A percentile compares a stretch with the other conserved stretches of the same genome.
These are phyloP conservation scores for Skeletonema menzelii DNA, from an alignment of 108 stramenopile genomes.

Conservation along the genomic window DNA sequence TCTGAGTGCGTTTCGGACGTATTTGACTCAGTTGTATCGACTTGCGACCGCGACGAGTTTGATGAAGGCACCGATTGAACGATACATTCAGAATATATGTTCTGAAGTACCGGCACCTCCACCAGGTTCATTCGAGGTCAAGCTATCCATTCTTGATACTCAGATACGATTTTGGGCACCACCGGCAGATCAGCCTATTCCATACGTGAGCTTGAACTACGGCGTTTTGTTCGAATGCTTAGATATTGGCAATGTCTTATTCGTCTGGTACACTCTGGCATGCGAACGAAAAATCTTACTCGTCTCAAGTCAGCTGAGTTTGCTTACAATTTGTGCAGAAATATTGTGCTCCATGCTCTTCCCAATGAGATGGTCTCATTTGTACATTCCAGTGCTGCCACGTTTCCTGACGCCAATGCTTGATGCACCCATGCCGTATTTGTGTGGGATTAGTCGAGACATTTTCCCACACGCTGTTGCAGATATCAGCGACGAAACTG, in stretches of 20 bases:
- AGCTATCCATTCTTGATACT: slow-evolving; percentile 68
- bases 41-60: slow-evolving; percentile 84
- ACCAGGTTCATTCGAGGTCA: slow-evolving; percentile 89
- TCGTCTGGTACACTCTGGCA: slow-evolving; percentile 77
- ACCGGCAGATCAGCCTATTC: slow-evolving; percentile 93
- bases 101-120: slow-evolving; percentile 97
- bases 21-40: slow-evolving; percentile 91
- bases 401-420: slow-evolving; percentile 81
- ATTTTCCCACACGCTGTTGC: slow-evolving; percentile 70
- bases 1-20: slow-evolving; percentile 86
- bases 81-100: slow-evolving; percentile 94
- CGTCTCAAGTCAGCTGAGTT: slow-evolving; percentile 80
- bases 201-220: slow-evolving; percentile 93
- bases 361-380: slow-evolving; percentile 94
- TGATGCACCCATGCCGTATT: slow-evolving; percentile 90
- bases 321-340: slow-evolving; percentile 92
- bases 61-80: slow-evolving; percentile 92
- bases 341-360: slow-evolving; percentile 92
- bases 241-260: slow-evolving; percentile 78
- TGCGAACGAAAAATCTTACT: slow-evolving; percentile 89
- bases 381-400: slow-evolving; percentile 89
- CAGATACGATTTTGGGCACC: slow-evolving; percentile 91
- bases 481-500: slow-evolving; percentile 76
- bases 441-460: slow-evolving; percentile 86
- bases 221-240: slow-evolving; percentile 90